Evolutionary conservation across 345 rosid genomes (phyloP), one percentile per base, ranked within the genome.

Genomic region (Pistacia integerrima): DNA sequence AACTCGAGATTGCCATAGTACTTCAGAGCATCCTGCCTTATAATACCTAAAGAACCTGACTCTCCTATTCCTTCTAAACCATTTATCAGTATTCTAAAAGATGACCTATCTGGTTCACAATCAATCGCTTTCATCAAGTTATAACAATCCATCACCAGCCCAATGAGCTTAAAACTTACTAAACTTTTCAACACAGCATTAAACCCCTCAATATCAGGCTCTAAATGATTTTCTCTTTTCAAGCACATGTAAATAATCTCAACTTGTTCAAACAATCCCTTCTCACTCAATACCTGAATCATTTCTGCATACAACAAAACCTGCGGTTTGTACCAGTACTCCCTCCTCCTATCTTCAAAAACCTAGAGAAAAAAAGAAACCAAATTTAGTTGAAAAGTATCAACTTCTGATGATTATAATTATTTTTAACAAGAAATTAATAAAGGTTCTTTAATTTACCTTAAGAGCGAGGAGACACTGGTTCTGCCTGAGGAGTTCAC

Each of bases 401-500:
- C 13, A 11, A 8, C 14, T 9, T 60, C 63, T n/a, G 63, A 58
- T n/a, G 9, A 0, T 6, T n/a, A 59, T 9, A 59, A 5, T 59
- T 5, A n/a, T 8, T 20, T 8, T 20, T 22, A n/a, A 5, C 7
- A n/a, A 38, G 38, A 58, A 28, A 2, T 28, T 41, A 41, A 41
- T 41, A 7, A 41, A 5, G 33, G 33, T 41, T 33, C 52, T 3
- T 11, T 17, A 8, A 61, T 1, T 22, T 25, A 20, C 97, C 92
- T 86, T 76, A 76, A 92, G 90, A 64, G 91, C 79, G 74, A 93
- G 60, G 48, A 85, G 77, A 82, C 94, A 87, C 25, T 88, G 89
- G 79, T 84, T 87, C 79, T 91, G 97, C 59, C 97, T 87, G 78
- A 93, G 79, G 52, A 93, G 96, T 69, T 93, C 96, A 8, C 93